Percentiles rank a stretch among this genome's conserved stretches.
phyloP scores from a whole-genome alignment of 169 alveolate genomes.

The Condylostoma magnum region DNA sequence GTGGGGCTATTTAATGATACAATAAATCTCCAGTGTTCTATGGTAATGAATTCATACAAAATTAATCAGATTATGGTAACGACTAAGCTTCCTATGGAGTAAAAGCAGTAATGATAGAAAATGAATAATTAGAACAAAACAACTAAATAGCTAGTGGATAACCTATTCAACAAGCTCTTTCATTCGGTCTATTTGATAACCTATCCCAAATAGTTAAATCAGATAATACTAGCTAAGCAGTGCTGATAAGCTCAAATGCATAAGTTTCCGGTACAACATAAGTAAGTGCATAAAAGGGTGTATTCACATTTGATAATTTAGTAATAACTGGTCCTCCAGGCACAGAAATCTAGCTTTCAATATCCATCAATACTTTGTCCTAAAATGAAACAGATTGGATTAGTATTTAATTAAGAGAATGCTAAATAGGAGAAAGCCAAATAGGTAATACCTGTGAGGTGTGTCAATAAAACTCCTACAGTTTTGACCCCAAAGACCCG shows the following conservation, averaged over 20 bases:
- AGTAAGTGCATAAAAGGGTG: conserved; percentile 6
- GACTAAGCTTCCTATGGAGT: too few relatives aligned
- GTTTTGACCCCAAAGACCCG: background rate
- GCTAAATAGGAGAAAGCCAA: conserved; percentile 14
- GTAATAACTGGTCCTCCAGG: background rate
- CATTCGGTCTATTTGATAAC: background rate
- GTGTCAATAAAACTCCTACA: background rate
- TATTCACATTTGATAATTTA: background rate
- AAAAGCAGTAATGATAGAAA: too few relatives aligned
- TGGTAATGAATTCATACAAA: too few relatives aligned
- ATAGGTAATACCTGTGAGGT: background rate
- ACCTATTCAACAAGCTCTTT: too few relatives aligned
- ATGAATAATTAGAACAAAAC: too few relatives aligned
- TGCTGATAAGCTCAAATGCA: background rate
- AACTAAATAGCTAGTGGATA: too few relatives aligned
- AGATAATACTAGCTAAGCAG: conserved; percentile 6
- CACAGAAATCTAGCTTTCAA: background rate
- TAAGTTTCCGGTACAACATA: background rate
- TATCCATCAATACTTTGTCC: background rate
- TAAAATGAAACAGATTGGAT: background rate
- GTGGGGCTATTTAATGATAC: too few relatives aligned
- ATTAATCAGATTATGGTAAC: too few relatives aligned
- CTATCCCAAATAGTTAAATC: background rate
- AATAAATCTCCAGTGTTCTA: too few relatives aligned
- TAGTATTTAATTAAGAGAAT: background rate